Evolutionary conservation across 2,329 filamentous ascomycete species (phyloP).

Genomic region (Arthrinium phaeospermum): DNA sequence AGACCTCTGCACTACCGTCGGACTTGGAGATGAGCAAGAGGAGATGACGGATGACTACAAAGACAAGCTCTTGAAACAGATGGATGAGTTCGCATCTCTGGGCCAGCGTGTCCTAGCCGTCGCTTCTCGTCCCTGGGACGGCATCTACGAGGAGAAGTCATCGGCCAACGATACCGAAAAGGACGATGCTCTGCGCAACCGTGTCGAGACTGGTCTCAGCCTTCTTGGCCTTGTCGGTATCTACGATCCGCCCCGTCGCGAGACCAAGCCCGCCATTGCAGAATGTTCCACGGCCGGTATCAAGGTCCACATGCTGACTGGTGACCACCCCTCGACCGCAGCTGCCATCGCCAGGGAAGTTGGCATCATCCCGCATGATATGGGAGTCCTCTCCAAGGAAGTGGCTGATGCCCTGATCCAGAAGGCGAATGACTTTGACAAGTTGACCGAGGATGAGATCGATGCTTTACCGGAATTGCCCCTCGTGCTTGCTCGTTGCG

Average conservation of each 20-base stretch:
- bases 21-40: constrained; percentile 47
- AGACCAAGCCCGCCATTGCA: constrained; percentile 75
- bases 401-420: constrained; percentile 74
- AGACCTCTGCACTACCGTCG: constrained; percentile 58
- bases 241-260: constrained; percentile 83
- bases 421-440: constrained; percentile 80
- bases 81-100: constrained; percentile 66
- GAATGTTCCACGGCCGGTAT: constrained; percentile 77
- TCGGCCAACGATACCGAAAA: constrained; percentile 25
- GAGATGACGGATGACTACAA: constrained; percentile 58
- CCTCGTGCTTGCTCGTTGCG: constrained; percentile 82
- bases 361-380: constrained; percentile 73
- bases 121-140: constrained; percentile 66
- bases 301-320: constrained; percentile 83
- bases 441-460: constrained; percentile 75
- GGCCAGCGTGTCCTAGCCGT: constrained; percentile 77
- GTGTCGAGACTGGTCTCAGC: constrained; percentile 70
- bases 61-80: constrained; percentile 56
- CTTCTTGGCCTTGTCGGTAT: constrained; percentile 86
- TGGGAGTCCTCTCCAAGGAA: constrained; percentile 62
- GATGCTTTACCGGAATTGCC: constrained; percentile 77
- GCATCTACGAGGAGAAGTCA: constrained; percentile 46
- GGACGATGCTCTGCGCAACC: constrained; percentile 57
- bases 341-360: constrained; percentile 80
- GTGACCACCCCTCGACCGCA: constrained; percentile 80